Base-by-base conservation (phyloP, 768 basidiomycete genomes). In the Pisolithus sp. region DNA sequence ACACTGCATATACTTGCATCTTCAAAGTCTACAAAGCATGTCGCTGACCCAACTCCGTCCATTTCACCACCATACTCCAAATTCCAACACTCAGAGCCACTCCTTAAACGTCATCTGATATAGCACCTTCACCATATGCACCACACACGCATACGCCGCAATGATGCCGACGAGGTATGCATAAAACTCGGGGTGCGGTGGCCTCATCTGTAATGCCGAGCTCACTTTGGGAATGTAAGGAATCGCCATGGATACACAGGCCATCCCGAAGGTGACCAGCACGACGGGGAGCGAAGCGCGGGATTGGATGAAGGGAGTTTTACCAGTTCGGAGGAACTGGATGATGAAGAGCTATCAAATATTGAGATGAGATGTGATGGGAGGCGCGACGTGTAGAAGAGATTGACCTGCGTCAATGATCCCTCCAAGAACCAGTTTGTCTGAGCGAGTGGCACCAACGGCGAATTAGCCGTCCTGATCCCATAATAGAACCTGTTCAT, bases 341-440 rank as follows among this genome's bases (percentile, higher is more conserved):
- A 67, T 68, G 28, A 67, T 63, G 21, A 67, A 67, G 37, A 67
- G 61, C 65, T 67, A 48, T 56, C 44, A 12, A 39, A 21, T 10
- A 17, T 26, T 5, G 24, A 60, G 13, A 57, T 41, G 23, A 6
- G 7, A 39, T 26, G 10, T 3, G 6, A 21, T 10, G 9, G 28
- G 20, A 18, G 9, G 15, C 5, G 10, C 4, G 43, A 12, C 8
- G 7, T 10, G 12, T n/a, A 34, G 13, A 34, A 34, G 24, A 39
- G n/a, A 23, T 53, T 42, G 57, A 70, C 69, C 61, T 71, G 68
- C 5, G 68, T 70, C 46, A 69, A 40, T 36, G 69, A 66, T 12
- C 68, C 69, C 49, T 69, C 68, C 34, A 69, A 58, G 49, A 69
- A 69, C 68, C 68, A 69, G 51, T 70, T 57, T 15, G 70, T 68